phyloP scores from a whole-genome alignment of 2,329 filamentous ascomycete genomes.

The Ceratocystis smalleyi region DNA sequence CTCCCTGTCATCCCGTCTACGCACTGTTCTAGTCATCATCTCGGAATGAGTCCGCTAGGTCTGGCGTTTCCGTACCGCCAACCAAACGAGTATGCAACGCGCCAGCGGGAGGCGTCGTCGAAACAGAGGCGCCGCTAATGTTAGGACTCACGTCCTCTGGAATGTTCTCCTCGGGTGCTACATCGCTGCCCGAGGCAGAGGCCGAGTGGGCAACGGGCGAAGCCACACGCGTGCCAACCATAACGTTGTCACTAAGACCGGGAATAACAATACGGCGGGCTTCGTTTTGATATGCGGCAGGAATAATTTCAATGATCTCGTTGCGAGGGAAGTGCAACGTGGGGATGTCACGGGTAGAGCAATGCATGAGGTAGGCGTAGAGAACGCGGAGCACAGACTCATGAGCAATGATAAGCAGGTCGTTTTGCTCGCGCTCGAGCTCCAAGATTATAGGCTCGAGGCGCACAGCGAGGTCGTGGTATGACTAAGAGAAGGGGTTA shows the following conservation, averaged over 20 bases:
- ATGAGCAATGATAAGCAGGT: conserved; percentile 95
- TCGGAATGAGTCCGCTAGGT: conserved; percentile 14
- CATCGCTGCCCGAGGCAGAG: conserved; percentile 1
- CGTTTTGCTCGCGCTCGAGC: conserved; percentile 88
- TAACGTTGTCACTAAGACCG: conserved; percentile 45
- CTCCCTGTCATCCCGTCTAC: too few relatives aligned
- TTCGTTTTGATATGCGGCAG: conserved; percentile 92
- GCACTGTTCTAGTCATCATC: conserved; percentile 13
- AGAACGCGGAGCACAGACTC: conserved; percentile 94
- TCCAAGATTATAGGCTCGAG: conserved; percentile 96
- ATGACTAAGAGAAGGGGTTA: conserved; percentile 47
- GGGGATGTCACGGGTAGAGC: conserved; percentile 87
- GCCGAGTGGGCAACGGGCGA: conserved; percentile 10
- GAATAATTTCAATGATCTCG: conserved; percentile 97
- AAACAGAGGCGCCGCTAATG: background rate
- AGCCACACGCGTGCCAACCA: conserved; percentile 38
- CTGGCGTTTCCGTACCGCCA: conserved; percentile 6
- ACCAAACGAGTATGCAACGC: conserved; percentile 3
- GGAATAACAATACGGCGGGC: conserved; percentile 82
- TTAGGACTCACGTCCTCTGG: background rate
- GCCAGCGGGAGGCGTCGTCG: background rate
- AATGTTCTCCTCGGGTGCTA: conserved; percentile 1
- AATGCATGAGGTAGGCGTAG: conserved; percentile 97
- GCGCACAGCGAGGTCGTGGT: conserved; percentile 94
- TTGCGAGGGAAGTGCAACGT: conserved; percentile 85